Evolutionary conservation across 2,329 filamentous ascomycete genomes (phyloP), one percentile per base, ranked within the genome.

Genomic region (Xylaria sp.): DNA sequence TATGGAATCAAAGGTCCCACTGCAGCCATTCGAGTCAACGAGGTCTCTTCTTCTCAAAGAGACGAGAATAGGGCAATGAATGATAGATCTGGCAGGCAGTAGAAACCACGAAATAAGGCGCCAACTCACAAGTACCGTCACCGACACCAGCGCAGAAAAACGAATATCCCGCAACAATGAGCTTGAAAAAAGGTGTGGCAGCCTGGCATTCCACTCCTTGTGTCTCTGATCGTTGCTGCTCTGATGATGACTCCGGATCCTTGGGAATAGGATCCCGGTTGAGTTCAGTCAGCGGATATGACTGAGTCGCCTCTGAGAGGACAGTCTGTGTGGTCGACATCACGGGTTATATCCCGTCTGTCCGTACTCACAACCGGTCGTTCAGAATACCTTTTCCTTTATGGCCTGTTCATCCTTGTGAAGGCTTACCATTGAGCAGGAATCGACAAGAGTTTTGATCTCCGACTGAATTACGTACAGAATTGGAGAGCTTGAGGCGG

Each of bases 71-170:
- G 23, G n/a, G 13, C 23, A 35, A 1, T 16, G 23, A 34, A 51
- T 35, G 10, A 52, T 4, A 19, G 11, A 7, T 10, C 30, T 34
- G 10, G 4, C 2, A 50, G 2, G 23, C 23, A 9, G 34, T 3
- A n/a, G 16, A 51, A 42, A 30, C 6, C 39, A 30, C 10, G 1
- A n/a, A 47, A 23, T 10, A 55, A 16, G 10, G 42, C n/a, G 3
- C 49, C 23, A 56, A 56, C 62, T 58, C 39, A 63, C 62, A 74
- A 61, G 80, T 85, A 37, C 85, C 85, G 68, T 88, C 86, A 59
- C 87, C 88, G 52, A 83, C 76, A 0, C 86, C 85, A 0, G 85
- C 83, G 35, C 85, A 83, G 67, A 88, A 86, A 73, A 88, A 88
- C 0, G 83, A 84, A 63, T 86, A 81, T 0, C 79, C 80, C 2